A percentile compares a stretch with the other conserved stretches of the same genome.
Evolutionary conservation across 768 basidiomycete genomes (phyloP).

Genomic region (Lepiota venenata): DNA sequence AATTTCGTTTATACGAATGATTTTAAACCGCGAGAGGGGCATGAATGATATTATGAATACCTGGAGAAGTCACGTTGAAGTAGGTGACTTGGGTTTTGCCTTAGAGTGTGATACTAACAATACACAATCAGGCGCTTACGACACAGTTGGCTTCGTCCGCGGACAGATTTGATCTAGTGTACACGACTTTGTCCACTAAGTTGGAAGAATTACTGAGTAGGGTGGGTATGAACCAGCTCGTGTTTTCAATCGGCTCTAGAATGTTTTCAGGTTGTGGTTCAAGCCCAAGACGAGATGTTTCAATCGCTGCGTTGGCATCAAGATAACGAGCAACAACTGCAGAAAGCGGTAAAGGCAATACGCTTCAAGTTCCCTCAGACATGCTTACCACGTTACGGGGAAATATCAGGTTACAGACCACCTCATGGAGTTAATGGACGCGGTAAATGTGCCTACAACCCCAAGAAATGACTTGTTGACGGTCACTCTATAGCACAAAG

Average conservation of each 20-base stretch:
- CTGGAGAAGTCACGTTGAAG: slow-evolving; percentile 1
- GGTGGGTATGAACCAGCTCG: not conserved
- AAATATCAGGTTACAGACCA: not conserved
- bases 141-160: not conserved
- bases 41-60: not conserved
- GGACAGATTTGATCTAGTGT: slow-evolving; percentile 4
- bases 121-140: not conserved
- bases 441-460: not conserved
- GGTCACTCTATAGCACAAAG: slow-evolving; percentile 1
- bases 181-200: not conserved
- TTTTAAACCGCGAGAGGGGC: slow-evolving; percentile 20
- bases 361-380: not conserved
- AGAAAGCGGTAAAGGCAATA: not conserved
- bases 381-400: not conserved
- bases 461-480: not conserved
- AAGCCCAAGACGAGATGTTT: not conserved
- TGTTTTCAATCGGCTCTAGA: not conserved
- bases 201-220: not conserved
- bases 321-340: not conserved
- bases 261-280: not conserved
- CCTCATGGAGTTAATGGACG: not conserved
- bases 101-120: not conserved
- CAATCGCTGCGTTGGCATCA: not conserved
- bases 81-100: not conserved
- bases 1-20: slow-evolving; percentile 40